A percentile compares a stretch with the other conserved stretches of the same genome.
phyloP scores from a whole-genome alignment of 2,329 filamentous ascomycete species.

The Anthostomella pinea region DNA sequence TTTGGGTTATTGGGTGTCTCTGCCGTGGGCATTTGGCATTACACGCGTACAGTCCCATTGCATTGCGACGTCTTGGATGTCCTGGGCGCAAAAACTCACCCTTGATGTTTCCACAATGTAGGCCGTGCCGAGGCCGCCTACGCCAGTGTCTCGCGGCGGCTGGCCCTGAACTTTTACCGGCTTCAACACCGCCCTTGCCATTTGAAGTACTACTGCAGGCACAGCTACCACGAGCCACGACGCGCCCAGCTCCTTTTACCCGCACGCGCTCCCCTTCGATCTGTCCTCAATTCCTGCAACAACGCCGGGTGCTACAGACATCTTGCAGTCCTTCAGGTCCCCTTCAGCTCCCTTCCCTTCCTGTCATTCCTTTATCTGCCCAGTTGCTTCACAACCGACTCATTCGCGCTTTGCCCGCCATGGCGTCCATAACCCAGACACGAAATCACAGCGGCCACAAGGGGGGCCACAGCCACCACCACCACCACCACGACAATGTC shows the following conservation, averaged over 20 bases:
- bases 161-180: conserved; percentile 16
- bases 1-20: no score
- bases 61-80: no score
- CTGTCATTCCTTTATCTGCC: conserved; percentile 14
- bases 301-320: conserved; percentile 22
- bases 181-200: conserved; percentile 10
- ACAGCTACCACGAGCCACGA: no score
- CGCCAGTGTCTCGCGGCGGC: conserved; percentile 23
- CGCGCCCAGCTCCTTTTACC: no score
- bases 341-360: conserved; percentile 8
- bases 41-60: conserved; percentile 5
- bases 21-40: not conserved
- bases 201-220: no score
- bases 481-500: conserved; percentile 81
- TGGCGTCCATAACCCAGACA: conserved; percentile 42
- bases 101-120: conserved; percentile 25
- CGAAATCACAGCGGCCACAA: conserved; percentile 51
- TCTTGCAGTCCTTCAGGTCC: conserved; percentile 10
- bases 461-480: conserved; percentile 61
- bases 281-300: conserved; percentile 13
- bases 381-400: conserved; percentile 11
- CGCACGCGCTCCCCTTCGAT: no score
- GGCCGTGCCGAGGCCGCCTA: conserved; percentile 25
- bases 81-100: conserved; percentile 5
- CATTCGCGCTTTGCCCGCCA: conserved; percentile 27